phyloP scores from a whole-genome alignment of 495 filamentous ascomycete species.

The Amorphotheca resinae region DNA sequence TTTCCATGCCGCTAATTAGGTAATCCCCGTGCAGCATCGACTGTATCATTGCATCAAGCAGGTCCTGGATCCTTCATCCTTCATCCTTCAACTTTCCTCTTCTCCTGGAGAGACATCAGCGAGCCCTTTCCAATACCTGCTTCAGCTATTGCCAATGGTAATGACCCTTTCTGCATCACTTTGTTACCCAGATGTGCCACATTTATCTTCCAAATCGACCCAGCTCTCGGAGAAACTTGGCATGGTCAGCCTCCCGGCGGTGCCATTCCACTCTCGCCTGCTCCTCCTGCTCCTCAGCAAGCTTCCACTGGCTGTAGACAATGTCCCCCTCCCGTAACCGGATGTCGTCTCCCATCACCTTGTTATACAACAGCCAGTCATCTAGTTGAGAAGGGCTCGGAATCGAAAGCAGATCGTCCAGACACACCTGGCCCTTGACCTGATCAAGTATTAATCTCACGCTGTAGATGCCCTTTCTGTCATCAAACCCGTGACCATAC shows the following conservation, averaged over 20 bases:
- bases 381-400: constrained; percentile 35
- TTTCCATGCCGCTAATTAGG: too few species aligned
- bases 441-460: constrained; percentile 28
- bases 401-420: constrained; percentile 23
- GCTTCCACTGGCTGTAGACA: constrained; percentile 1
- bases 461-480: constrained; percentile 18
- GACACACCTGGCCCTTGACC: constrained; percentile 18
- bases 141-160: too few species aligned
- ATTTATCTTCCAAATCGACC: too few species aligned
- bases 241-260: neutral
- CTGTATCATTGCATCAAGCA: too few species aligned
- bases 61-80: too few species aligned
- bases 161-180: too few species aligned
- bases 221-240: neutral
- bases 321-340: constrained; percentile 15
- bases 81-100: too few species aligned
- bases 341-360: constrained; percentile 27
- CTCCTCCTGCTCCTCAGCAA: neutral
- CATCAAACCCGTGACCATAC: constrained; percentile 28
- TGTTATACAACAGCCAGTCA: constrained; percentile 32
- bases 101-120: too few species aligned
- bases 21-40: too few species aligned
- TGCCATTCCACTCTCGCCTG: neutral
- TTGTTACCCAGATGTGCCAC: too few species aligned
- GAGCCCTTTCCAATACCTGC: too few species aligned